phyloP scores from a whole-genome alignment of 2,329 filamentous ascomycete genomes.

The Neobulgaria alba region DNA sequence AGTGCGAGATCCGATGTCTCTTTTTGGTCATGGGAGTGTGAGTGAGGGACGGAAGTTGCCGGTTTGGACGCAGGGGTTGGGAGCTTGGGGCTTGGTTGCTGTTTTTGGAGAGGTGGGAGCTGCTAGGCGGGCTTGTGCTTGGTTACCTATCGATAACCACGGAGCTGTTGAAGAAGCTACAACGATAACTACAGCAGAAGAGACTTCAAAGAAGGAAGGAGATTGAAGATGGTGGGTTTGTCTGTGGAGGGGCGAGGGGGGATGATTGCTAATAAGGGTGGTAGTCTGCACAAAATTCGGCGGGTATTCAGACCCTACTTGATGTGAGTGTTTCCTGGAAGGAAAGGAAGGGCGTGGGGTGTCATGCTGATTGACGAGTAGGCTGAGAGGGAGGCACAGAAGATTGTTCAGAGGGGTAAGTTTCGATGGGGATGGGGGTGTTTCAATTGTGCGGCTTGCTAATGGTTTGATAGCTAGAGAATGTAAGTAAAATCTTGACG shows the following conservation, averaged over 20 bases:
- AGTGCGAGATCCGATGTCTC: background rate
- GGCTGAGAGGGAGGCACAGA: constrained; percentile 97
- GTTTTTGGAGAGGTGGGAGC: background rate
- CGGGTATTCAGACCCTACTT: constrained; percentile 96
- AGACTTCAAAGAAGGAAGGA: background rate
- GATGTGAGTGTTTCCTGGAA: constrained; percentile 58
- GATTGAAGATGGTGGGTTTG: background rate
- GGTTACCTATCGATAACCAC: constrained; percentile 1
- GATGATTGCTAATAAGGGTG: background rate
- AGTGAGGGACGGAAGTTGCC: background rate
- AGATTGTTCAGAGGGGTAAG: constrained; percentile 94
- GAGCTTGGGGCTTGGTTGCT: constrained; percentile 4
- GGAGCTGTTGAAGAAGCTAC: background rate
- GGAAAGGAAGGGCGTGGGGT: background rate
- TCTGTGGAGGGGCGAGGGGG: background rate
- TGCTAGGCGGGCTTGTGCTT: too few species aligned
- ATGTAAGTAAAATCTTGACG: constrained; percentile 49
- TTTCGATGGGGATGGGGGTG: constrained; percentile 8
- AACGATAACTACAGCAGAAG: too few species aligned
- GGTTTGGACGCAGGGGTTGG: background rate
- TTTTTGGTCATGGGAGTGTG: background rate
- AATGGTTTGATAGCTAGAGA: constrained; percentile 59
- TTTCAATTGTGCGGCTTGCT: too few species aligned
- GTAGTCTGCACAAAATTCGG: constrained; percentile 95
- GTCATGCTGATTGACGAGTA: constrained; percentile 37